A percentile compares a stretch with the other conserved stretches of the same genome.
phyloP scores from a whole-genome alignment of 2,329 filamentous ascomycete genomes.

The Aspergillus jensenii region DNA sequence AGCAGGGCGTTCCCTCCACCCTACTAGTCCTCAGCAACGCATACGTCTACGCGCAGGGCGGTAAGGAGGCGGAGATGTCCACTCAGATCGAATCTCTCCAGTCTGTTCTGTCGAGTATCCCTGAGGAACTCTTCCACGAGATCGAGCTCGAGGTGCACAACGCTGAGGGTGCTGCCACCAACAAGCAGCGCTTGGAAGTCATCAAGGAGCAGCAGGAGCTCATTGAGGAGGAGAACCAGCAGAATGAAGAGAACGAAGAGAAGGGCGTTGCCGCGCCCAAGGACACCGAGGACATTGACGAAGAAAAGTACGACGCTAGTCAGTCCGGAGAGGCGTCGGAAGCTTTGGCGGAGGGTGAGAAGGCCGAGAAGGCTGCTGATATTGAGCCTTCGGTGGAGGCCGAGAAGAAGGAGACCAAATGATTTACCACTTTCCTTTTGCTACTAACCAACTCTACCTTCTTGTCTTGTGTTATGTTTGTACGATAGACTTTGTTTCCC shows the following conservation, averaged over 20 bases:
- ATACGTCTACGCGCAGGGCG: constrained; percentile 81
- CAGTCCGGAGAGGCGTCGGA: constrained; percentile 51
- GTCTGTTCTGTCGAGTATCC: constrained; percentile 88
- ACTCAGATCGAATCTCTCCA: constrained; percentile 91
- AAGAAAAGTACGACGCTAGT: constrained; percentile 58
- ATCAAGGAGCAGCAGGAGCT: constrained; percentile 98
- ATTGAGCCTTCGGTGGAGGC: constrained; percentile 10
- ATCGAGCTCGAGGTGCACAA: constrained; percentile 98
- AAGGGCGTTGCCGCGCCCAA: constrained; percentile 73
- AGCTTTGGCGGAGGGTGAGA: constrained; percentile 40
- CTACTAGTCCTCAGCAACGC: constrained; percentile 94
- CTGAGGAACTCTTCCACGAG: constrained; percentile 98
- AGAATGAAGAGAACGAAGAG: constrained; percentile 77
- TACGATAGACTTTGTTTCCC: constrained; percentile 21
- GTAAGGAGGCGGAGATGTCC: constrained; percentile 78
- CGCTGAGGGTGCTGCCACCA: constrained; percentile 93
- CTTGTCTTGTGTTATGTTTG: constrained; percentile 21
- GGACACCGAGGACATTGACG: constrained; percentile 90
- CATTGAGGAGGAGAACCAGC: constrained; percentile 94
- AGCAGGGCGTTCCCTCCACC: constrained; percentile 93
- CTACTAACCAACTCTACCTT: constrained; percentile 4
- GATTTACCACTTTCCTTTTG: constrained; percentile 11
- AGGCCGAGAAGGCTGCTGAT: constrained; percentile 28
- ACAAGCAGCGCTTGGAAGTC: constrained; percentile 98
- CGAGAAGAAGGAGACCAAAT: constrained; percentile 28